Percentiles rank a stretch among this genome's conserved stretches.
Conservation (phyloP, 768 basidiomycete species). For the Cubamyces lactineus region DNA sequence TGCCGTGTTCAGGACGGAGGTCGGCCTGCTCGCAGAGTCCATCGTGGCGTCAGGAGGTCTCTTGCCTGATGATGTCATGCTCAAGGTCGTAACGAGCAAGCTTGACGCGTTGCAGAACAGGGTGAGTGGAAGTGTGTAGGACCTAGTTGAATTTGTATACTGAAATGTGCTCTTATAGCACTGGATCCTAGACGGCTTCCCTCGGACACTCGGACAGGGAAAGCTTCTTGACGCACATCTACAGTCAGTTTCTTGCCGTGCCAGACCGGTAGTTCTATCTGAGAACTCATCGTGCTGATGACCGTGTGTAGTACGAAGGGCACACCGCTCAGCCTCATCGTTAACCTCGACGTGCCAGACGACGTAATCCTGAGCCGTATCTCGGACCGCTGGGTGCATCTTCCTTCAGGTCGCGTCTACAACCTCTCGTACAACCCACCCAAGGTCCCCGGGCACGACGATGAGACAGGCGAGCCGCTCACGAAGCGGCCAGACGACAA, state of each 20-base stretch:
- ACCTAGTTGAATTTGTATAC: no score
- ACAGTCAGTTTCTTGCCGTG: constrained; percentile 46
- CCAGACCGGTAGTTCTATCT: not conserved
- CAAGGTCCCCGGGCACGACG: constrained; percentile 77
- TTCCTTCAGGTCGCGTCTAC: constrained; percentile 88
- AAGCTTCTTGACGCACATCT: constrained; percentile 77
- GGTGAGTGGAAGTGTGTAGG: constrained; percentile 42
- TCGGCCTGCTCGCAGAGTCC: constrained; percentile 74
- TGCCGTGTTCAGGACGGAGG: constrained; percentile 51
- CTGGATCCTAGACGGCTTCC: constrained; percentile 94
- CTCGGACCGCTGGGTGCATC: constrained; percentile 88
- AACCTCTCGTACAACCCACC: constrained; percentile 89
- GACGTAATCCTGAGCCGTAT: constrained; percentile 84
- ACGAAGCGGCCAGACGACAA: constrained; percentile 89
- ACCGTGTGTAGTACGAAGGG: constrained; percentile 52
- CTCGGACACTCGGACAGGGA: constrained; percentile 85
- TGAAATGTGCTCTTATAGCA: constrained; percentile 48
- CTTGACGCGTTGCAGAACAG: constrained; percentile 67
- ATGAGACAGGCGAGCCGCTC: constrained; percentile 86
- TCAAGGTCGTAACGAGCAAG: constrained; percentile 74
- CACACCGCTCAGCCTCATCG: constrained; percentile 74
- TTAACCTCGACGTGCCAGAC: constrained; percentile 89
- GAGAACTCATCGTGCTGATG: not conserved
- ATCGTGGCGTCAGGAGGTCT: constrained; percentile 81
- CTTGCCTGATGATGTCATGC: constrained; percentile 78